Evolutionary conservation across 106 monocot genomes (phyloP).

Genomic region (Posidonia australis): DNA sequence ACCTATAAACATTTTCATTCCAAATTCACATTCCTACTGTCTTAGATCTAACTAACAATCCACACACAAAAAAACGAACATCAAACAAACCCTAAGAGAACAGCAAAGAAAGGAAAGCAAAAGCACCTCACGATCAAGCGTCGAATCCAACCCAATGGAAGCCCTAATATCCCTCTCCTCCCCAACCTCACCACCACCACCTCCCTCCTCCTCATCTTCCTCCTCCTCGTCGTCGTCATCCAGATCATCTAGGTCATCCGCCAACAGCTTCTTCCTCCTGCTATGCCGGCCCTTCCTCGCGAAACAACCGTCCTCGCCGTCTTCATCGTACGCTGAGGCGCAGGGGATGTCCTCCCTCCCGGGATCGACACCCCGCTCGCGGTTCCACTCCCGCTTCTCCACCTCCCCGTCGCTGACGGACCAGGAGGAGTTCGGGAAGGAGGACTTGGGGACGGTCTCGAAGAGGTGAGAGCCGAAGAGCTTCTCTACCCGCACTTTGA

Average conservation of each 20-base stretch:
- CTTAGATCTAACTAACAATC: not conserved
- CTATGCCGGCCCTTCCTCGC: slow-evolving; percentile 10
- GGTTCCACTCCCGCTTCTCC: slow-evolving; percentile 70
- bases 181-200: slow-evolving; percentile 12
- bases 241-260: slow-evolving; percentile 23
- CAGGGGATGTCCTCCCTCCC: slow-evolving; percentile 54
- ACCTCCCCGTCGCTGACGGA: slow-evolving; percentile 81
- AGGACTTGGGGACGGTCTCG: slow-evolving; percentile 54
- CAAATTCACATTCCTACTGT: not conserved
- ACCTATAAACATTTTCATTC: not conserved
- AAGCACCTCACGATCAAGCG: slow-evolving; percentile 36
- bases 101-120: not conserved
- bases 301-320: slow-evolving; percentile 37
- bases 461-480: slow-evolving; percentile 80
- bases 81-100: slow-evolving; percentile 2
- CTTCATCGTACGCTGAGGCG: slow-evolving; percentile 44
- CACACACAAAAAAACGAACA: not conserved
- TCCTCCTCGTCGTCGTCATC: slow-evolving; percentile 20
- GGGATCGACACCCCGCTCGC: slow-evolving; percentile 25
- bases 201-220: slow-evolving; percentile 16
- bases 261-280: slow-evolving; percentile 12
- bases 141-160: slow-evolving; percentile 35
- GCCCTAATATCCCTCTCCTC: slow-evolving; percentile 56
- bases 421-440: slow-evolving; percentile 76
- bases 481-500: slow-evolving; percentile 79